Percentiles rank a stretch among this genome's conserved stretches.
Conservation (phyloP, 2,329 filamentous ascomycete genomes). For the Aspergillus sclerotialis region DNA sequence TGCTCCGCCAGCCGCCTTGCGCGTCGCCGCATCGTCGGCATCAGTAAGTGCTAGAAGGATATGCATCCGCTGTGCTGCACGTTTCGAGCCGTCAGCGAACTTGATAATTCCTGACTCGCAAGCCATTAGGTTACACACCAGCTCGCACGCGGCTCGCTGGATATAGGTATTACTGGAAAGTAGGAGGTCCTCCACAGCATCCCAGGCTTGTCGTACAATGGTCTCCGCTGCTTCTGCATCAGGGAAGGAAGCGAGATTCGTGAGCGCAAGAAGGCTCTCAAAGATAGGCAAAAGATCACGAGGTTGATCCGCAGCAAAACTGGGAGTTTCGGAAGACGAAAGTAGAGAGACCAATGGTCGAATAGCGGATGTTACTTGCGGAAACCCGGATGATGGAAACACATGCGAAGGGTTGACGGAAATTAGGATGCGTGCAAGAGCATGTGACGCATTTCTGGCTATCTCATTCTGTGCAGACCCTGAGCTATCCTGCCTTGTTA, state of each 20-base stretch:
- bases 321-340: slow-evolving; percentile 53
- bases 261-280: slow-evolving; percentile 83
- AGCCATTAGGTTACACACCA: slow-evolving; percentile 75
- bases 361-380: slow-evolving; percentile 70
- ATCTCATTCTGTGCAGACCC: slow-evolving; percentile 31
- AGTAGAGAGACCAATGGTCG: slow-evolving; percentile 73
- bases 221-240: slow-evolving; percentile 50
- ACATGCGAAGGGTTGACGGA: slow-evolving; percentile 77
- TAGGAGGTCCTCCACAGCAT: slow-evolving; percentile 73
- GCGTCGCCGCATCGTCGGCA: slow-evolving; percentile 70
- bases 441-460: slow-evolving; percentile 62
- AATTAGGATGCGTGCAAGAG: slow-evolving; percentile 77
- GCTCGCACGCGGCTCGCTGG: slow-evolving; percentile 75
- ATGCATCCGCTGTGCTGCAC: slow-evolving; percentile 68
- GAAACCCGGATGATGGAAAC: slow-evolving; percentile 70
- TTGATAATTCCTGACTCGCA: slow-evolving; percentile 39
- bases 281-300: slow-evolving; percentile 83
- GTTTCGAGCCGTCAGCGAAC: slow-evolving; percentile 49
- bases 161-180: slow-evolving; percentile 69
- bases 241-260: slow-evolving; percentile 71
- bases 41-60: slow-evolving; percentile 83
- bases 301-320: slow-evolving; percentile 44
- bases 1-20: slow-evolving; percentile 80
- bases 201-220: slow-evolving; percentile 69
- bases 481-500: slow-evolving; percentile 36